Evolutionary conservation across 345 rosid genomes (phyloP).

Genomic region (Turritis glabra): DNA sequence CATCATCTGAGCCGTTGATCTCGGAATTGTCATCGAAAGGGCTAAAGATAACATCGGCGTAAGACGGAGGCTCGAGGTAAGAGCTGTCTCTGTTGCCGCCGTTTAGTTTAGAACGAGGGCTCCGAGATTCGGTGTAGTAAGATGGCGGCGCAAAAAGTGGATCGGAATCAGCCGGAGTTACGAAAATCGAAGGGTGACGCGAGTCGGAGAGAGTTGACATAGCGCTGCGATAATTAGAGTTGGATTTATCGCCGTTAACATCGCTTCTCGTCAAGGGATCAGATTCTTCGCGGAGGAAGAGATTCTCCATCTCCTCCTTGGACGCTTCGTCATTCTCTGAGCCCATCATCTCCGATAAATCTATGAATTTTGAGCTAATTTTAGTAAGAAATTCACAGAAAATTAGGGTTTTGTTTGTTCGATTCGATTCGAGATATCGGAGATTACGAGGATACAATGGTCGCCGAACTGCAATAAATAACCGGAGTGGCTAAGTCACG

Average conservation of each 20-base stretch:
- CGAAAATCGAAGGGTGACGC: slow-evolving; percentile 54
- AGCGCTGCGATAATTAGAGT: slow-evolving; percentile 62
- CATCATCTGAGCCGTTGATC: slow-evolving; percentile 59
- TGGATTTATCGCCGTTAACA: slow-evolving; percentile 35
- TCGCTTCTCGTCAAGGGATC: slow-evolving; percentile 22
- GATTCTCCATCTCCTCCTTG: slow-evolving; percentile 73
- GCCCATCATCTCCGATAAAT: slow-evolving; percentile 67
- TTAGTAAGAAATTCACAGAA: neutral
- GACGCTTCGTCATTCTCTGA: slow-evolving; percentile 66
- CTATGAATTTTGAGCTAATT: neutral
- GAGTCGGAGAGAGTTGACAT: slow-evolving; percentile 53
- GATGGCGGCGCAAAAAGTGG: slow-evolving; percentile 54
- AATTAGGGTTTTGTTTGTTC: neutral
- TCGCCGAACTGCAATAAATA: neutral
- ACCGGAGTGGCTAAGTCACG: slow-evolving; percentile 14
- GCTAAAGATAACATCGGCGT: slow-evolving; percentile 81
- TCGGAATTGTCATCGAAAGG: slow-evolving; percentile 71
- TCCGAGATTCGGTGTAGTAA: neutral
- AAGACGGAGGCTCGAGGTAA: slow-evolving; percentile 90
- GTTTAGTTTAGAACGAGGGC: slow-evolving; percentile 34
- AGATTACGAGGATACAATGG: neutral
- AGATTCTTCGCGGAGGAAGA: slow-evolving; percentile 50
- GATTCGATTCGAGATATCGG: neutral
- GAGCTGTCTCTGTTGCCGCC: slow-evolving; percentile 41
- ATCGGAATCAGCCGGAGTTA: slow-evolving; percentile 68